phyloP scores from a whole-genome alignment of 352 stramenopile genomes.

The Aphanomyces invadans region DNA sequence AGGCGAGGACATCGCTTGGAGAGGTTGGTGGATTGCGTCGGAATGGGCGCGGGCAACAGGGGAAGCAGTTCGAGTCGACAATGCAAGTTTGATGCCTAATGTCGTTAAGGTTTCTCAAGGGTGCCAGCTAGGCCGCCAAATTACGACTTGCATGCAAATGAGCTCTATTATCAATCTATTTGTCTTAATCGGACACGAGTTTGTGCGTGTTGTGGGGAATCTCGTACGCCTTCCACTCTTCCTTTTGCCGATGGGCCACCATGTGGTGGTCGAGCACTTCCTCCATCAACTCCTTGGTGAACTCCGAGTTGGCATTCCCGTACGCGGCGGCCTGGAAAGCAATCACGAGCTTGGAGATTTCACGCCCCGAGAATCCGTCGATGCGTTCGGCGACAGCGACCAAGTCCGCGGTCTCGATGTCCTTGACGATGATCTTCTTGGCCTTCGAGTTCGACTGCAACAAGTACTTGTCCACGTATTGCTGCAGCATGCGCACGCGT shows the following conservation, averaged over 20 bases:
- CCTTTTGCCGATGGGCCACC: slow-evolving; percentile 89
- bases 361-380: slow-evolving; percentile 96
- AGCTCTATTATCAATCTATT: slow-evolving; percentile 9
- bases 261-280: slow-evolving; percentile 92
- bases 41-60: too few species aligned
- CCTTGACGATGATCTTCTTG: slow-evolving; percentile 88
- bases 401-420: slow-evolving; percentile 90
- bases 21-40: too few species aligned
- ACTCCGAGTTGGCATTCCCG: slow-evolving; percentile 88
- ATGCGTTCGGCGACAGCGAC: slow-evolving; percentile 88
- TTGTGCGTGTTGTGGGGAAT: slow-evolving; percentile 11
- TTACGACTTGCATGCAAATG: too few species aligned
- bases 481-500: slow-evolving; percentile 94
- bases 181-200: slow-evolving; percentile 7
- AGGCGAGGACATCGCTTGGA: too few species aligned
- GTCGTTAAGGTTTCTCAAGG: too few species aligned
- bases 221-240: slow-evolving; percentile 85
- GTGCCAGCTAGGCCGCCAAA: too few species aligned
- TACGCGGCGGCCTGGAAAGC: slow-evolving; percentile 98
- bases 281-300: slow-evolving; percentile 91
- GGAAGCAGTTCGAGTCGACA: too few species aligned
- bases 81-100: too few species aligned
- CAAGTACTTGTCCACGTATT: slow-evolving; percentile 98
- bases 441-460: slow-evolving; percentile 78
- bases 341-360: slow-evolving; percentile 99